Conservation (phyloP, 345 rosid genomes). For the Physaria fendleri region DNA sequence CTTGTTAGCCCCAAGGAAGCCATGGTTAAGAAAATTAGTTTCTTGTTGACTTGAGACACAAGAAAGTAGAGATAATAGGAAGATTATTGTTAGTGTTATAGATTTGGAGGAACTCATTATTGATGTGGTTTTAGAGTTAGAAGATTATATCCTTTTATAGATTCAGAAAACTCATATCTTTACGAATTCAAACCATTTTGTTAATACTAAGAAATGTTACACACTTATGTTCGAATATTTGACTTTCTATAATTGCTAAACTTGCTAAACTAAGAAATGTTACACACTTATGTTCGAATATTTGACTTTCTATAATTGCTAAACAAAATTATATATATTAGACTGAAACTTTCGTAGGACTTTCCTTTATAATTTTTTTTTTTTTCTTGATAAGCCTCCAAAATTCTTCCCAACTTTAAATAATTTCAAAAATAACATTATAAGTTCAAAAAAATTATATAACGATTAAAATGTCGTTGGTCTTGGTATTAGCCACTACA, state of each 20-base stretch:
- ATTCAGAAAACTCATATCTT: not conserved
- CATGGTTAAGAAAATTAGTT: slow-evolving; percentile 36
- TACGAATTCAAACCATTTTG: slow-evolving; percentile 10
- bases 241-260: no score
- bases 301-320: slow-evolving; percentile 2
- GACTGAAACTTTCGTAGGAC: no score
- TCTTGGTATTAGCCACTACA: not conserved
- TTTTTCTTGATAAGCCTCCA: no score
- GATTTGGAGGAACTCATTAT: slow-evolving; percentile 9
- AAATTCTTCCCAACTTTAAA: no score
- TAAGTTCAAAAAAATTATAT: no score
- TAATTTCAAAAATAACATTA: no score
- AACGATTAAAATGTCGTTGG: not conserved
- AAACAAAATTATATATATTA: no score
- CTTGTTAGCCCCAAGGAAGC: slow-evolving; percentile 34
- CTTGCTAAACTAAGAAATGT: no score
- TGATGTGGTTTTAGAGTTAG: not conserved
- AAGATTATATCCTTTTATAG: slow-evolving; percentile 10
- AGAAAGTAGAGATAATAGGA: not conserved
- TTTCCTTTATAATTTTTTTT: no score
- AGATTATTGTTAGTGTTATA: slow-evolving; percentile 8
- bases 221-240: no score
- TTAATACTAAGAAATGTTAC: not conserved
- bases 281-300: no score
- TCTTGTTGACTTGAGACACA: slow-evolving; percentile 21